Evolutionary conservation across 2,329 filamentous ascomycete species (phyloP), one percentile per base, ranked within the genome.

Genomic region (Capronia epimyces): DNA sequence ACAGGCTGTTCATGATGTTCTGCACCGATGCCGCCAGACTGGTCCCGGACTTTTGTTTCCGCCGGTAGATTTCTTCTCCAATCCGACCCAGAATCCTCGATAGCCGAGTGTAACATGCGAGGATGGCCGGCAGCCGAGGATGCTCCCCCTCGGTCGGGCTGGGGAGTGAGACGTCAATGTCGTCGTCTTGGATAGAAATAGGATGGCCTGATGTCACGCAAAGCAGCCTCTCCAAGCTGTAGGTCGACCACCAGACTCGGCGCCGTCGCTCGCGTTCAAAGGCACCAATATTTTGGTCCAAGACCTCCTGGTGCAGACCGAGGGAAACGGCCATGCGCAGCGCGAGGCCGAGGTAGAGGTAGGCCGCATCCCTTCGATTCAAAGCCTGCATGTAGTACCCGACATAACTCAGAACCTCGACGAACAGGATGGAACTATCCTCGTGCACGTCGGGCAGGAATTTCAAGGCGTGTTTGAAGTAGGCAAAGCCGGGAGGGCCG

Each of bases 381-480:
- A 80, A 67, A 52, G 78, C 79, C 55, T 80, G 77, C 70, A 80
- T 73, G 36, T 78, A 80, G 57, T 79, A 79, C 12, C 75, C 77
- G 1, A 77, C 71, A 42, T 79, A 70, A 7, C 75, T 74, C 7
- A 80, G 64, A 1, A 78, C 75, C 59, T 80, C 77, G 2, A 80
- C 75, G 36, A 77, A 78, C 15, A 76, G 64, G 1, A 79, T 70
- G 0, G 75, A 79, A 0, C 75, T 75, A 42, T 78, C 72, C 55
- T 79, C 77, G 49, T 81, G 75, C 2, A 77, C 70, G 42, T 79
- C 76, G 0, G 78, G 78, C n/a, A 81, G 65, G 4, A 79, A 70
- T 18, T 71, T 70, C 21, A 80, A 56, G 0, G 77, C 75, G 46
- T 74, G 69, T 16, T 72, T 71, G 60, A 81, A 80, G 54, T 76